Evolutionary conservation across 2,329 filamentous ascomycete species (phyloP).

Genomic region (Exophiala alcalophila): DNA sequence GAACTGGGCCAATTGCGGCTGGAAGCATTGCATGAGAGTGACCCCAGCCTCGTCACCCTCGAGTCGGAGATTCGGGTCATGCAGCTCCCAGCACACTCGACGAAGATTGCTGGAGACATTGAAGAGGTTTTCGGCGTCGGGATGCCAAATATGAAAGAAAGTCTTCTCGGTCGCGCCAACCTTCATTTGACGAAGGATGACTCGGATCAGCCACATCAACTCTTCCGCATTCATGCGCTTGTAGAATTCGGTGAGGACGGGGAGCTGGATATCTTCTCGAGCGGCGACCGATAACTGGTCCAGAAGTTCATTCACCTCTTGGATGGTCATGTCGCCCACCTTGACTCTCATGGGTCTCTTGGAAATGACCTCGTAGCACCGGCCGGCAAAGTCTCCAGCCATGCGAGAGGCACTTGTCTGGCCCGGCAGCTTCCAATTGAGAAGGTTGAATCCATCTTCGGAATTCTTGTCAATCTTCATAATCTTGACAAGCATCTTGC

Average conservation of each 20-base stretch:
- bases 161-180: conserved; percentile 81
- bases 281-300: conserved; percentile 72
- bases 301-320: conserved; percentile 81
- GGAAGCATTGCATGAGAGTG: conserved; percentile 87
- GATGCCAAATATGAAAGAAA: conserved; percentile 78
- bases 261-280: conserved; percentile 79
- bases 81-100: conserved; percentile 91
- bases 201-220: conserved; percentile 89
- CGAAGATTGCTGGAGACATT: conserved; percentile 87
- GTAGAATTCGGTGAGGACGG: conserved; percentile 81
- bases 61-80: conserved; percentile 68
- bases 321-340: conserved; percentile 77
- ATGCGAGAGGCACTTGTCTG: conserved; percentile 60
- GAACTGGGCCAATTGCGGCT: conserved; percentile 86
- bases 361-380: conserved; percentile 81
- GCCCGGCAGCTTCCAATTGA: conserved; percentile 90
- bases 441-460: conserved; percentile 77
- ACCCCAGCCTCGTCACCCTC: conserved; percentile 73
- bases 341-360: conserved; percentile 75
- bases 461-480: conserved; percentile 90
- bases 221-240: conserved; percentile 89
- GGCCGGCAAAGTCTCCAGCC: conserved; percentile 87
- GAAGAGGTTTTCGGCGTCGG: conserved; percentile 73
- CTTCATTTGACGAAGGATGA: conserved; percentile 79
- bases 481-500: conserved; percentile 83